Evolutionary conservation across 257 asterid genomes (phyloP), one percentile per base, ranked within the genome.

Genomic region (Scutellaria minor): DNA sequence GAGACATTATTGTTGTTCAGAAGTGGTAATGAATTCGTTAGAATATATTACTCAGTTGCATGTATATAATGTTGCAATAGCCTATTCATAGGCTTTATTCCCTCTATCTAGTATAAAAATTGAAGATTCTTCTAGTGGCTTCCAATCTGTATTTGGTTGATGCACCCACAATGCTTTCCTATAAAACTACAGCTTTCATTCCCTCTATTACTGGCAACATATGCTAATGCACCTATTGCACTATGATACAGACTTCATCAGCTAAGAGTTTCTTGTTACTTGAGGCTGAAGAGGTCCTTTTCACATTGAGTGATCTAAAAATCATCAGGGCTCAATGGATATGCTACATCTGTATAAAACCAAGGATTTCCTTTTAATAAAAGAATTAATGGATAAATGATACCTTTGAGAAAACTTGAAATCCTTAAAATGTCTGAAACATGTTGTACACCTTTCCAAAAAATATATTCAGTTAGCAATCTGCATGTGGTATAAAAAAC

Each of bases 301-400:
- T 45, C 6, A 64, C 18, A 41, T 62, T 13, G 7, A 62, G n/a
- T 14, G 51, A 40, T 42, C 14, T 15, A 11, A 42, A 22, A 44
- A 42, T 48, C 51, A 20, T 63, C 9, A 11, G 54, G 20, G 69
- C 69, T 64, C 18, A 64, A 6, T 64, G 40, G 35, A 63, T 63
- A 39, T 15, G 69, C 11, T 63, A 14, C 44, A 15, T 63, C 40
- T 14, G 24, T 63, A 63, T 42, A 18, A 42, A 41, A 63, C 40
- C 48, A 7, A 56, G 41, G 31, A 24, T 9, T n/a, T 45, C 37
- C 37, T 31, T 31, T 31, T 31, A 31, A 31, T 31, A 31, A 31
- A 4, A 31, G 3, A 31, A 4, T 31, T 31, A 31, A 31, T 2
- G 37, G 37, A 31, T 31, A 31, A 31, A 31, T 31, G 5, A 31